Evolutionary conservation across 306 rosid species (phyloP), one percentile per base, ranked within the genome.

Genomic region (Mimosa bimucronata): DNA sequence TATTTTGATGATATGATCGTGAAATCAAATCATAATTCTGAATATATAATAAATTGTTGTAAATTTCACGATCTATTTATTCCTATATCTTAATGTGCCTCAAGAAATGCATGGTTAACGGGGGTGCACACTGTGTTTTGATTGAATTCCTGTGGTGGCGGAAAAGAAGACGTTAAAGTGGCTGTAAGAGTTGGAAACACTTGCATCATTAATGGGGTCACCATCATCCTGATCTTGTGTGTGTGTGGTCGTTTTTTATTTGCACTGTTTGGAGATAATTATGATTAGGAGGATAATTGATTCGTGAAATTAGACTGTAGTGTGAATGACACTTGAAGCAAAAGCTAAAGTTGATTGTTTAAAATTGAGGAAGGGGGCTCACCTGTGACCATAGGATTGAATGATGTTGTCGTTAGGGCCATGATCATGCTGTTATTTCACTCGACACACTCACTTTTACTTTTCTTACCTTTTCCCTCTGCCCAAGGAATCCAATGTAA

Each of bases 341-440:
- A 60, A 80, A 77, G 34, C 25, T 65, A 87, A 86, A 82, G 91
- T 48, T 61, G 64, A 82, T 42, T 44, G 82, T 87, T 26, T 83
- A 46, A 52, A 83, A 86, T 67, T 62, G 68, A 77, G 64, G 65
- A 77, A 29, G 10, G 73, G 31, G 29, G 80, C 55, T 19, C 38
- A 28, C 74, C 81, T 26, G 28, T 53, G 71, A 13, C 29, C 79
- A 10, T 62, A 41, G 72, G 68, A 55, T 71, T 74, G 71, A 80
- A 85, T 87, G 78, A 85, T 90, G 87, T 65, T 88, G 89, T 88
- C 91, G 83, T 75, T 58, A 78, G 75, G 83, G 83, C 70, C 71
- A 65, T 78, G 28, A 82, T 77, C 81, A 69, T 88, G 77, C 83
- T 77, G 74, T 71, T 77, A 74, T 42, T 88, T 74, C 83, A 41